Base-by-base conservation (phyloP, 495 filamentous ascomycete genomes). In the Penicillium antarcticum region DNA sequence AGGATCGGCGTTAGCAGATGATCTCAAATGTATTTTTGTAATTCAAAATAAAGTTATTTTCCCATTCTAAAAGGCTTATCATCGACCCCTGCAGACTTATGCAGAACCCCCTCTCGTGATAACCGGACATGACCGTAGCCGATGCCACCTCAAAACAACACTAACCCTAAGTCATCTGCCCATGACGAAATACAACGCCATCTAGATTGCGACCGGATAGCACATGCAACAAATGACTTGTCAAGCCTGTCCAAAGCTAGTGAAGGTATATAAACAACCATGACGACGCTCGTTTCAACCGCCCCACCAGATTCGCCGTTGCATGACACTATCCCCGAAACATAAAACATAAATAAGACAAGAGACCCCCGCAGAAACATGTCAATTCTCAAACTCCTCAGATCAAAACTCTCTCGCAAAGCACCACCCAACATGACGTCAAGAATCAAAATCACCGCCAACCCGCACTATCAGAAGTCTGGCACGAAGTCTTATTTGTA, bases 401-500 rank as follows among this genome's bases (percentile, higher is more conserved):
- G 45, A 46, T 48, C 48, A 9, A 62, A 53, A 40, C 24, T 51
- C 16, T 26, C 19, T 11, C 54, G 49, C 46, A 56, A 57, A 36
- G 23, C 42, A 8, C 29, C 42, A 8, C 34, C 47, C 58, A 66
- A 33, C 53, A 75, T 77, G 74, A 52, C 68, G 11, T 40, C 63
- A 45, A 71, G 77, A 64, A 52, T 78, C 47, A 62, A 60, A 6
- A 52, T 86, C 57, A 66, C 75, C 37, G 71, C 68, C 48, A 91
- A 92, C 70, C 64, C 71, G 16, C 82, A 81, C 49, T 89, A 87
- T 66, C 61, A 83, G 55, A 77, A 68, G 51, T 79, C 82, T 48
- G 88, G 88, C 21, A 78, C 76, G 48, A 90, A 89, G 72, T 87
- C 85, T 31, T 91, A 91, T 63, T 83, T 86, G 52, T 77, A 79